Percentiles rank a stretch among this genome's conserved stretches.
These are phyloP conservation scores for Termitomyces sp. DNA, from an alignment of 768 basidiomycete species.

Conservation along the genomic window DNA sequence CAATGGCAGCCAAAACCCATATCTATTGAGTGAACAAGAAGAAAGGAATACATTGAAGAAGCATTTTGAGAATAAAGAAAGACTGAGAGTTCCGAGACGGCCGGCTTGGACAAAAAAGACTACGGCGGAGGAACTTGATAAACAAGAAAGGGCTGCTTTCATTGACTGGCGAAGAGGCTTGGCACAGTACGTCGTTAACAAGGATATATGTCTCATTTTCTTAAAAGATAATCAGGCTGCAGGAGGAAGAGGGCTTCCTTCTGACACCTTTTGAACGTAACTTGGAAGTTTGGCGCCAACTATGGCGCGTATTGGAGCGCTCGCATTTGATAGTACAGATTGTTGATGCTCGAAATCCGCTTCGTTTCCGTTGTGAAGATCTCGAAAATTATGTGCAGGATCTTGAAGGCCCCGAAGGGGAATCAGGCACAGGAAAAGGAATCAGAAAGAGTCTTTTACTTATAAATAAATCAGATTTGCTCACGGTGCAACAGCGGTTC, in stretches of 20 bases:
- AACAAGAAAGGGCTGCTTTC: slow-evolving; percentile 86
- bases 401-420: slow-evolving; percentile 78
- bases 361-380: slow-evolving; percentile 90
- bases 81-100: slow-evolving; percentile 83
- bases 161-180: slow-evolving; percentile 90
- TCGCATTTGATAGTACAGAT: slow-evolving; percentile 95
- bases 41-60: slow-evolving; percentile 70
- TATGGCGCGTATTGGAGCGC: slow-evolving; percentile 95
- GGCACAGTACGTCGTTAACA: slow-evolving; percentile 66
- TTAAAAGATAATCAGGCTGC: slow-evolving; percentile 48
- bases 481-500: slow-evolving; percentile 84
- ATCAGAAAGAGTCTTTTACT: slow-evolving; percentile 74
- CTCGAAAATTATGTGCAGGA: slow-evolving; percentile 82
- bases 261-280: slow-evolving; percentile 97
- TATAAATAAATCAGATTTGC: slow-evolving; percentile 93
- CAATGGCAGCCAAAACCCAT: slow-evolving; percentile 67
- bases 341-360: slow-evolving; percentile 92
- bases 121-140: slow-evolving; percentile 74
- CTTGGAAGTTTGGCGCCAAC: slow-evolving; percentile 96
- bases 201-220: neutral
- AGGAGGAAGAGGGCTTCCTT: slow-evolving; percentile 83
- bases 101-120: slow-evolving; percentile 86
- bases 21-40: slow-evolving; percentile 78
- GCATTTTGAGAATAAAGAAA: slow-evolving; percentile 67
- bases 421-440: slow-evolving; percentile 69